These are phyloP conservation scores for Boechera divaricarpa DNA, from an alignment of 345 rosid genomes.

Conservation along the genomic window DNA sequence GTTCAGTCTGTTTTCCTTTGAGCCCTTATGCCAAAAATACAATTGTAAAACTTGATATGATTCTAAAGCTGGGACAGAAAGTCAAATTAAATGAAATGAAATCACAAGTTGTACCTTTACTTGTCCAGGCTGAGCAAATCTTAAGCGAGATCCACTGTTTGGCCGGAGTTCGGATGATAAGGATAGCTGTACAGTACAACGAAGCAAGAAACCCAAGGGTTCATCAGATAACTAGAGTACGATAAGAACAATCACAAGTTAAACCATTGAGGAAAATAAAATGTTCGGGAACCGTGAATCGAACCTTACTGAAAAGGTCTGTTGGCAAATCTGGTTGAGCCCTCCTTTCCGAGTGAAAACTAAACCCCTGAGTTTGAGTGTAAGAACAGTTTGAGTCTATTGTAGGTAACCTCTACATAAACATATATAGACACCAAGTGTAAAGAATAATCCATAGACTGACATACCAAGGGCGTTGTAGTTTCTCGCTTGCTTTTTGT, in stretches of 20 bases:
- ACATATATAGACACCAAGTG: slow-evolving; percentile 13
- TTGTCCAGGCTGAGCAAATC: slow-evolving; percentile 50
- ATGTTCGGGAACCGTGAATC: background rate
- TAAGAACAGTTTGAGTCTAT: slow-evolving; percentile 18
- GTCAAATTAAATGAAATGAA: background rate
- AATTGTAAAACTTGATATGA: slow-evolving; percentile 37
- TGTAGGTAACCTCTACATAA: background rate
- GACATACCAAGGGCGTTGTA: slow-evolving; percentile 70
- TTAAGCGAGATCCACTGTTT: slow-evolving; percentile 53
- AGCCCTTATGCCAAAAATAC: slow-evolving; percentile 64
- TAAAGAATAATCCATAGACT: slow-evolving; percentile 8
- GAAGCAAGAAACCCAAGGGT: background rate
- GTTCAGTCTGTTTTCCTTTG: slow-evolving; percentile 83
- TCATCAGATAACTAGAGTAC: background rate
- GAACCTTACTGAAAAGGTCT: slow-evolving; percentile 90
- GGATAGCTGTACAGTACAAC: slow-evolving; percentile 61
- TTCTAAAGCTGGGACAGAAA: slow-evolving; percentile 24
- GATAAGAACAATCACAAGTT: background rate
- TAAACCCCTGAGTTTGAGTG: slow-evolving; percentile 61
- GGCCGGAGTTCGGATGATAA: slow-evolving; percentile 64
- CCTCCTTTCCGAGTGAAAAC: slow-evolving; percentile 63
- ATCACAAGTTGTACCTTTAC: slow-evolving; percentile 56
- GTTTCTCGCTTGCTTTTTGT: slow-evolving; percentile 74
- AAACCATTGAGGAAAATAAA: background rate
- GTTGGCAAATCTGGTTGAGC: slow-evolving; percentile 62